Base-by-base conservation (phyloP, 2,329 filamentous ascomycete species). In the Neonectria faginata region DNA sequence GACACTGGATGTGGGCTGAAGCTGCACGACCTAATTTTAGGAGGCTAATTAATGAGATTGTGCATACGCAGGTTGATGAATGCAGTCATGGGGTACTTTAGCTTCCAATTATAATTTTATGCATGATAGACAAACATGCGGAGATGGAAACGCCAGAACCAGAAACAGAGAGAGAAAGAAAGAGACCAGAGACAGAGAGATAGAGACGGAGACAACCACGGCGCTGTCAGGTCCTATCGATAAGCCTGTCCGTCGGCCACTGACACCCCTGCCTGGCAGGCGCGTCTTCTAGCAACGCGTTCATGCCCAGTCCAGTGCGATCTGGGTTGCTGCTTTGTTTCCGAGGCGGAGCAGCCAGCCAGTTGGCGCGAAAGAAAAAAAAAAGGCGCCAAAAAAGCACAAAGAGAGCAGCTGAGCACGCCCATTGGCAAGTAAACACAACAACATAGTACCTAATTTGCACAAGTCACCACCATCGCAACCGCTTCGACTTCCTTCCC, bases 361-460 rank as follows among this genome's bases (percentile, higher is more conserved):
- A 25, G 25, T 25, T 25, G 16, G 29, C 25, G 25, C 16, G 33
- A 8, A 8, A 39, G 16, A 39, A n/a, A n/a, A 7, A 8, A 8
- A 39, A 39, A 39, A 16, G 12, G 36, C 36, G 36, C 36, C 22
- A 14, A 20, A 29, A 56, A 56, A 56, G 56, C 57, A 67, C 67
- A 65, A 62, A 58, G 53, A 57, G 50, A 39, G 36, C 36, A 39
- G 36, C 36, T 6, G 12, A 39, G 36, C 44, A 50, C 47, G 39
- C 51, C 63, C 44, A 20, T 42, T 48, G 63, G 25, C 22, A 64
- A 70, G 67, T 70, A 70, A 70, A 70, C 68, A 70, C 53, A 69
- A 61, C 57, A 55, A 55, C 36, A 55, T 31, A 36, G 33, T 12
- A 36, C 29, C 11, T 36, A 44, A 55, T 58, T 59, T 55, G 45